These are phyloP conservation scores for Ganoderma leucocontextum DNA, from an alignment of 1,284 basidiomycete species.

Conservation along the genomic window DNA sequence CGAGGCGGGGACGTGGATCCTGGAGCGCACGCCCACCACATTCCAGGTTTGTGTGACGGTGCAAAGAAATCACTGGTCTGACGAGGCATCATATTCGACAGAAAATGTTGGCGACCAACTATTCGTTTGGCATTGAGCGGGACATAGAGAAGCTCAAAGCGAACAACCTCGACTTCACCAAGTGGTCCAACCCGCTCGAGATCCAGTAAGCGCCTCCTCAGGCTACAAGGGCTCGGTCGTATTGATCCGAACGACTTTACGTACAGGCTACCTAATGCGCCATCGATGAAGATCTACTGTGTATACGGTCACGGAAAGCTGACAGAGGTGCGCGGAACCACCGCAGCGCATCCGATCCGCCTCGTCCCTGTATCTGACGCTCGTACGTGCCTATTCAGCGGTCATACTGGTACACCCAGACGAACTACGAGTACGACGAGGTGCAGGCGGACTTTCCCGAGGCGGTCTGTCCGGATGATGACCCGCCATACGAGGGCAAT, in stretches of 20 bases:
- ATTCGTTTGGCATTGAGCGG: conserved; percentile 92
- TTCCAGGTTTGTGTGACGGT: conserved; percentile 70
- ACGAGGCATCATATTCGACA: conserved; percentile 41
- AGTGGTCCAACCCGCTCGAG: conserved; percentile 98
- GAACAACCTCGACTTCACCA: conserved; percentile 77
- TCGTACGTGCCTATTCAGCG: conserved; percentile 51
- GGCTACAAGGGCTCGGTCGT: neutral
- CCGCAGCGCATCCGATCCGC: neutral
- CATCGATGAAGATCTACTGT: conserved; percentile 93
- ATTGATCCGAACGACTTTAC: neutral
- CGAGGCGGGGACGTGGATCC: conserved; percentile 81
- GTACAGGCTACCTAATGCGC: conserved; percentile 84
- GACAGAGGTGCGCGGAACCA: conserved; percentile 73
- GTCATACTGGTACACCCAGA: conserved; percentile 71
- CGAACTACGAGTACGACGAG: conserved; percentile 72
- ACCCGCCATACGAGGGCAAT: conserved; percentile 33
- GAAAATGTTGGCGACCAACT: conserved; percentile 92
- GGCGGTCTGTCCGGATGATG: conserved; percentile 49
- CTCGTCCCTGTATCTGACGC: neutral
- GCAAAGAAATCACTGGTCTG: neutral
- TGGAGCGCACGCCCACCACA: conserved; percentile 84
- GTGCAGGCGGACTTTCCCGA: conserved; percentile 54
- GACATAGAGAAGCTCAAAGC: conserved; percentile 68
- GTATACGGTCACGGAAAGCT: conserved; percentile 97
- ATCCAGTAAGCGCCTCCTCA: conserved; percentile 58